These are phyloP conservation scores for Chlorella sp. DNA, from an alignment of 139 green algal species.

Conservation along the genomic window DNA sequence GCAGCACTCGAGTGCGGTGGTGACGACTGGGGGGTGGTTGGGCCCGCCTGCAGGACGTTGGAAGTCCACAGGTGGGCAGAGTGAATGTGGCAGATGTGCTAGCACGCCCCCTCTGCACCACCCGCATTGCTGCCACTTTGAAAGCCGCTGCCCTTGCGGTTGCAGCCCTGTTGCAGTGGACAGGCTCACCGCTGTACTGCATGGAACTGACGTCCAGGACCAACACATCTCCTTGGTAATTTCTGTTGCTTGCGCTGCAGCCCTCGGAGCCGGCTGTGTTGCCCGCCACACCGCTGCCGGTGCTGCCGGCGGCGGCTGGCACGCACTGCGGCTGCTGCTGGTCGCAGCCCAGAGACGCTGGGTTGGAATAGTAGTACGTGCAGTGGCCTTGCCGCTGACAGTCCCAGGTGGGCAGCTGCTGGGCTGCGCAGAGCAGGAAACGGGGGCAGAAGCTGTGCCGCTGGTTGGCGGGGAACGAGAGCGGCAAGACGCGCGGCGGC, in stretches of 20 bases:
- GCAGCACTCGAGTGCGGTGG: background rate
- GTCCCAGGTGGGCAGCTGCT: slow-evolving; percentile 8
- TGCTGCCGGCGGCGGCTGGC: background rate
- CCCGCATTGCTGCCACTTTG: too few relatives aligned
- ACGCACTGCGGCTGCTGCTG: background rate
- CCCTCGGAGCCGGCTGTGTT: too few relatives aligned
- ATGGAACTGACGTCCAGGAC: background rate
- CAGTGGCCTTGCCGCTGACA: background rate
- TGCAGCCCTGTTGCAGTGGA: too few relatives aligned
- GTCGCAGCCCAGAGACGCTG: background rate
- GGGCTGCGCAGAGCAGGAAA: background rate
- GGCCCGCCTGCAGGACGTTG: background rate
- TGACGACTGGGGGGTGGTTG: background rate
- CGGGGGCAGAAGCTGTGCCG: too few relatives aligned
- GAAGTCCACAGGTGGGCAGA: too few relatives aligned
- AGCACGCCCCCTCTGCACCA: too few relatives aligned
- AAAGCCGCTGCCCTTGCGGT: too few relatives aligned
- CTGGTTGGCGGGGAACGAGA: too few relatives aligned
- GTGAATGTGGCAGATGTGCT: too few relatives aligned
- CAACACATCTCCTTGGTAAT: background rate
- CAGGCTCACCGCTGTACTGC: background rate
- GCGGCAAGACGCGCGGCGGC: too few relatives aligned
- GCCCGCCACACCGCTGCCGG: too few relatives aligned
- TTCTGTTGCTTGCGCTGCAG: background rate
- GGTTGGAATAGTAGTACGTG: background rate